These are phyloP conservation scores for Crepidotus sp. DNA, from an alignment of 1,284 basidiomycete species.

Conservation along the genomic window DNA sequence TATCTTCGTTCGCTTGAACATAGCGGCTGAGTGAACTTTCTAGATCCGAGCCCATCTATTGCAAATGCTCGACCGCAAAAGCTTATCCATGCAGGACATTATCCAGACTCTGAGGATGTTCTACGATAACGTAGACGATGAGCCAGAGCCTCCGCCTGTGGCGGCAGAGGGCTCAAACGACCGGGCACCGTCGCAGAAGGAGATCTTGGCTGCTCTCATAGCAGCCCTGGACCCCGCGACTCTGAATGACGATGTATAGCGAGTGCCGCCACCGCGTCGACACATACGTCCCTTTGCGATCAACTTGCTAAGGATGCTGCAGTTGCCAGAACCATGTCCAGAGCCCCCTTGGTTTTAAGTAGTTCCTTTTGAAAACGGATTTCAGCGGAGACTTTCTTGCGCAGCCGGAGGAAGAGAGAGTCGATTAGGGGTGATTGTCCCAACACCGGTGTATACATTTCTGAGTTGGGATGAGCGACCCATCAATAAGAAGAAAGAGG, in stretches of 20 bases:
- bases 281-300: slow-evolving; percentile 12
- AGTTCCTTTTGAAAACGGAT: slow-evolving; percentile 88
- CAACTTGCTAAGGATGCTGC: slow-evolving; percentile 29
- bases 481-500: slow-evolving; percentile 1
- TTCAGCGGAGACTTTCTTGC: slow-evolving; percentile 79
- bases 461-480: slow-evolving; percentile 38
- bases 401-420: slow-evolving; percentile 74
- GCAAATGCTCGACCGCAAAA: slow-evolving; percentile 69
- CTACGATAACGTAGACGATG: slow-evolving; percentile 64
- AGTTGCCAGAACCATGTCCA: slow-evolving; percentile 87
- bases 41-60: slow-evolving; percentile 68
- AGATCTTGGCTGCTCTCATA: slow-evolving; percentile 65
- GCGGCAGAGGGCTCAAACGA: slow-evolving; percentile 24
- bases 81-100: slow-evolving; percentile 57
- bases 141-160: slow-evolving; percentile 19
- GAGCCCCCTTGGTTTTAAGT: slow-evolving; percentile 74
- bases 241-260: slow-evolving; percentile 7
- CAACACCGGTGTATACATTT: slow-evolving; percentile 85
- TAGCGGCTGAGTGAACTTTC: slow-evolving; percentile 8
- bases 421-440: slow-evolving; percentile 94
- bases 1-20: slow-evolving; percentile 13
- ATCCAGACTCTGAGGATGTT: slow-evolving; percentile 57
- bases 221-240: slow-evolving; percentile 44
- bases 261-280: too few relatives aligned
- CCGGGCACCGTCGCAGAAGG: slow-evolving; percentile 46